Evolutionary conservation across 177 flowering plant species (phyloP).

Genomic region (Vitis hybrid): DNA sequence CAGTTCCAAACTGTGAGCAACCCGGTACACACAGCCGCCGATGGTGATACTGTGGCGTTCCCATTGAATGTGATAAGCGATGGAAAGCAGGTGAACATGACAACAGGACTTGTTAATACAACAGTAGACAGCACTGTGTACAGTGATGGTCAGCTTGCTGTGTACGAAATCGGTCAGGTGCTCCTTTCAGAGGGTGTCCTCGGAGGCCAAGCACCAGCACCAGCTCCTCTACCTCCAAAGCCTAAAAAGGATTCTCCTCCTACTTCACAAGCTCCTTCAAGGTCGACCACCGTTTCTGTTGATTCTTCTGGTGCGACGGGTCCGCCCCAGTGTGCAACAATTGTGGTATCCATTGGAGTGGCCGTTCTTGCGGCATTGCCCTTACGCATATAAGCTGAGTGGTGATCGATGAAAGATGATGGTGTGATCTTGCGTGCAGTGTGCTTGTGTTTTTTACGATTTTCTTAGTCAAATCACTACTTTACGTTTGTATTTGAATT

Average conservation of each 20-base stretch:
- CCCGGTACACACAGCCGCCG: no score
- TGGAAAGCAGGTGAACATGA: no score
- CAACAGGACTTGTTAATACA: no score
- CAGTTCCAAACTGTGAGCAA: no score
- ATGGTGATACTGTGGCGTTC: no score
- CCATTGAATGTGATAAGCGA: no score
- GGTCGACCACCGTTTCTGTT: background rate
- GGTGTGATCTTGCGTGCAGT: background rate
- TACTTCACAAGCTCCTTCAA: constrained; percentile 12
- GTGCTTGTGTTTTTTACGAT: background rate
- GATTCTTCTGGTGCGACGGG: constrained; percentile 26
- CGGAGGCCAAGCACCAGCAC: constrained; percentile 12
- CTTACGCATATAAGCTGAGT: constrained; percentile 6
- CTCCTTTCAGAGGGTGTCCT: no score
- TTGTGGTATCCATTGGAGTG: constrained; percentile 6
- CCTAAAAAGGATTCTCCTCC: constrained; percentile 10
- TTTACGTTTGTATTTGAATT: no score
- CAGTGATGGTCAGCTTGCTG: no score
- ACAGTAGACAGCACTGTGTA: no score
- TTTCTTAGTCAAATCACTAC: no score
- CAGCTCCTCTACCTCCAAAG: constrained; percentile 21
- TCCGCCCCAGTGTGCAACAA: background rate
- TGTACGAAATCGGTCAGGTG: no score
- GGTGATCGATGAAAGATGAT: background rate
- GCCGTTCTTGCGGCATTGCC: constrained; percentile 12